Base-by-base conservation (phyloP, 257 asterid species). In the Primulina eburnea region DNA sequence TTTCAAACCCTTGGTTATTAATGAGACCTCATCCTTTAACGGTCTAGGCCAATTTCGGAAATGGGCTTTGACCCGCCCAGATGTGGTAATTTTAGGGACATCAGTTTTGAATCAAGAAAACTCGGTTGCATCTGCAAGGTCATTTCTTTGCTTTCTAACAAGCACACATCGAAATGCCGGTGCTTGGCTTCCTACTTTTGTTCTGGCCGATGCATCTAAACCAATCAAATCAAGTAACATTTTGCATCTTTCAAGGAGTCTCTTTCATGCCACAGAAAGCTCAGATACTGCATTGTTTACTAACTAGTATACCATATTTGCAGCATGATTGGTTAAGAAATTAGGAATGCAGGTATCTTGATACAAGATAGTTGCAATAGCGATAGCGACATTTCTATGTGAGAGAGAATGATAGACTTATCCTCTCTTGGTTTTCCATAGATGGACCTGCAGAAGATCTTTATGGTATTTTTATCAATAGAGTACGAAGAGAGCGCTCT, bases 361-460 rank as follows among this genome's bases (percentile, higher is more conserved):
- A 53, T 17, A 33, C 29, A 67, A 43, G 69, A 60, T 6, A 6
- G 16, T 18, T 37, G 70, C 58, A 33, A 34, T 26, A 34, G 56
- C 8, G 1, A 16, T 28, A 34, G 8, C 20, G 14, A 24, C 33
- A 32, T 21, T 62, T 30, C 10, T 8, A 58, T 37, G 62, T 20
- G 38, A 8, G 60, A 60, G 68, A 43, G 20, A 61, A 29, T 29
- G 66, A 4, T 38, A 11, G 43, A n/a, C 11, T n/a, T 29, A 58
- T 21, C 38, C 58, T 43, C n/a, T 63, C 57, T 8, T 53, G 75
- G 73, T 73, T 71, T 43, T 58, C 43, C 37, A 62, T 76, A 94
- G 99, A 94, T 84, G 99, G 99, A 75, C 99, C 99, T 64, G 97
- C 99, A 6, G 99, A 94, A 79, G 99, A 94, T 84, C 96, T 94